A percentile compares a stretch with the other conserved stretches of the same genome.
Evolutionary conservation across 345 rosid species (phyloP).

Genomic region (Pugionium dolabratum): DNA sequence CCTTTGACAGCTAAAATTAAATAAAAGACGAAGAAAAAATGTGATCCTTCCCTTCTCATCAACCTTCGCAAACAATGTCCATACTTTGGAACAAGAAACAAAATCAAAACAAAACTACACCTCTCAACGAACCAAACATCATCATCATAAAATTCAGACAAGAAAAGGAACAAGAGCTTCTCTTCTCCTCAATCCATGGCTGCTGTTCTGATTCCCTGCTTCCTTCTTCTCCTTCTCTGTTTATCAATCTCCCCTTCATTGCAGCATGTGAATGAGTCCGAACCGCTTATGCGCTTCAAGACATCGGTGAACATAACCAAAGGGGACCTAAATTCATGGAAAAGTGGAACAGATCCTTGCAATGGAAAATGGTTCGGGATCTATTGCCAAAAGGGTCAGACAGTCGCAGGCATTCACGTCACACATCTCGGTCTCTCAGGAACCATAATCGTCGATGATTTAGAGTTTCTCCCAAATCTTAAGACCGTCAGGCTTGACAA

Average conservation of each 20-base stretch:
- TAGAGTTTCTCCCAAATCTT: conserved; percentile 46
- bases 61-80: conserved; percentile 38
- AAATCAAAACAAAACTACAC: conserved; percentile 30
- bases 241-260: conserved; percentile 36
- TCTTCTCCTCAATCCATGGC: conserved; percentile 36
- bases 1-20: conserved; percentile 26
- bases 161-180: conserved; percentile 27
- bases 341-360: conserved; percentile 56
- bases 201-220: conserved; percentile 22
- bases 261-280: conserved; percentile 33
- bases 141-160: conserved; percentile 19
- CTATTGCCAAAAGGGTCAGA: conserved; percentile 46
- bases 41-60: conserved; percentile 11
- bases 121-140: conserved; percentile 14
- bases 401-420: conserved; percentile 63
- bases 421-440: conserved; percentile 58
- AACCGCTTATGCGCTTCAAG: conserved; percentile 38
- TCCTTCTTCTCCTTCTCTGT: conserved; percentile 18
- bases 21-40: neutral
- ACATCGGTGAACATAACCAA: conserved; percentile 35
- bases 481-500: conserved; percentile 56
- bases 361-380: conserved; percentile 59
- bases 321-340: conserved; percentile 60
- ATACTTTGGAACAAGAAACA: conserved; percentile 34
- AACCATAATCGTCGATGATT: conserved; percentile 48